phyloP scores from a whole-genome alignment of 129 eudicot genomes.

The Apium graveolens region DNA sequence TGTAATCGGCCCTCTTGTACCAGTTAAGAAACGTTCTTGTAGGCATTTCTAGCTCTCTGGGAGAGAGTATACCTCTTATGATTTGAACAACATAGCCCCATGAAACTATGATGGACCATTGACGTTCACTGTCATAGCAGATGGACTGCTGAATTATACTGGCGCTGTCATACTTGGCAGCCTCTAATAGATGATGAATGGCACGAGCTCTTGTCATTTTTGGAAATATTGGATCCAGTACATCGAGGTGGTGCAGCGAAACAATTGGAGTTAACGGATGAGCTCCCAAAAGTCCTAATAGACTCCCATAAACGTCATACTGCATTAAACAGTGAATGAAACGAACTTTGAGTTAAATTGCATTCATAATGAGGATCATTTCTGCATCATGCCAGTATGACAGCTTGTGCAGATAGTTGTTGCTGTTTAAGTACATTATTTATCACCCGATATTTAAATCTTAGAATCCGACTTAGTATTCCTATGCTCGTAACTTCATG shows the following conservation, averaged over 20 bases:
- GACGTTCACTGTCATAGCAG: slow-evolving; percentile 46
- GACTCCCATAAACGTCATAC: slow-evolving; percentile 77
- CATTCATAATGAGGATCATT: background rate
- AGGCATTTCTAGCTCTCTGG: slow-evolving; percentile 68
- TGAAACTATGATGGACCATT: slow-evolving; percentile 65
- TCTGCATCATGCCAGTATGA: background rate
- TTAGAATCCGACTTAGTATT: background rate
- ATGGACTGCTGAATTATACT: slow-evolving; percentile 75
- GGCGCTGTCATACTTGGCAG: slow-evolving; percentile 47
- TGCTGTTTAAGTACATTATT: background rate
- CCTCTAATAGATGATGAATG: slow-evolving; percentile 34
- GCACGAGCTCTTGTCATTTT: slow-evolving; percentile 40
- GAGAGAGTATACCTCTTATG: slow-evolving; percentile 54
- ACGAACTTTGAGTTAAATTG: background rate
- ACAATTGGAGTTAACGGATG: slow-evolving; percentile 80
- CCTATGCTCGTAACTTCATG: background rate
- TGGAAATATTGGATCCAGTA: slow-evolving; percentile 72
- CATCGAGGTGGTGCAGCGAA: slow-evolving; percentile 79
- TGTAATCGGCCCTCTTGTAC: slow-evolving; percentile 66
- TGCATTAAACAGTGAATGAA: slow-evolving; percentile 19
- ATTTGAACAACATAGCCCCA: slow-evolving; percentile 80
- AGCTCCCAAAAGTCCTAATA: slow-evolving; percentile 61
- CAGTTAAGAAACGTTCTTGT: slow-evolving; percentile 67
- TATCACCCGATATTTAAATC: background rate
- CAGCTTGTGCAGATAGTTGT: background rate